Evolutionary conservation across 129 eudicot genomes (phyloP), one percentile per base, ranked within the genome.

Genomic region (Logfia minima): DNA sequence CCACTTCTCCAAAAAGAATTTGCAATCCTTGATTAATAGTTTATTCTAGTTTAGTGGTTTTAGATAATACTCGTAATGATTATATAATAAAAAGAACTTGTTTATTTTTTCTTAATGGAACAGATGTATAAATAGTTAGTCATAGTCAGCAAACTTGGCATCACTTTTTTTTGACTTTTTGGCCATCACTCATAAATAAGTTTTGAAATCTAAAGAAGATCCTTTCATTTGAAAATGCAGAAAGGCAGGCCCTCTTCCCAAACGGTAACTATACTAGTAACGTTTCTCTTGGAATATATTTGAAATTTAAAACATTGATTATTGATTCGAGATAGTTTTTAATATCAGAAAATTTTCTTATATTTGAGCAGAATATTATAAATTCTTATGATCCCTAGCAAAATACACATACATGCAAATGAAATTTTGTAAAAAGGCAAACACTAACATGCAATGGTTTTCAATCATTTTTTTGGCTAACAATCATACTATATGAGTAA

Each of bases 161-260:
- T 29, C 37, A 43, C 71, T 71, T 75, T 32, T 32, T 73, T 73
- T 75, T 81, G 84, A 81, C 84, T 71, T 74, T 60, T 58, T 58
- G 73, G 75, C 35, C 39, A 22, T 75, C 55, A n/a, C 22, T 72
- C 66, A 70, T 75, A 70, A 58, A 74, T 31, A 60, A 14, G 43
- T 58, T 81, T 81, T 81, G 84, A 81, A 81, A 74, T 81, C 66
- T 52, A 58, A 55, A 41, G 41, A 55, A 58, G 63, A 66, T 23
- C 63, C 70, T 67, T 80, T 59, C 68, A 75, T 81, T 81, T 75
- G 76, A 81, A 45, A 81, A 5, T 29, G 76, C 43, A 59, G 55
- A 74, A 75, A 68, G 52, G 69, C 75, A 74, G 19, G 56, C 55
- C 80, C 66, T 22, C 71, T 61, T 74, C 56, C 72, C 23, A 81